Conservation (phyloP, 2,329 filamentous ascomycete genomes). For the Penicillium sp. region DNA sequence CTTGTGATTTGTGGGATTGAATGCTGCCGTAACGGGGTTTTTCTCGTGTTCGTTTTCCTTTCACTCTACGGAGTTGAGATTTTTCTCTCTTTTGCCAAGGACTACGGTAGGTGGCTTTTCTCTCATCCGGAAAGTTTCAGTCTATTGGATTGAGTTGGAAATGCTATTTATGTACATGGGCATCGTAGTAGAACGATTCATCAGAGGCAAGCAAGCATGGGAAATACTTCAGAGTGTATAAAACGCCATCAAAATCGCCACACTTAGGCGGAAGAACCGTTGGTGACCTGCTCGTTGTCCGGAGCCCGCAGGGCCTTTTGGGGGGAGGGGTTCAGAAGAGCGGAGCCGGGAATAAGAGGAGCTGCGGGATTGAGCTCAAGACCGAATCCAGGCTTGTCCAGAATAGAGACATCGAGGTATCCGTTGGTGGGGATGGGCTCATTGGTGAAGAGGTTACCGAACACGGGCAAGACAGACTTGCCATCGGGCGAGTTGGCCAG, state of each 20-base stretch:
- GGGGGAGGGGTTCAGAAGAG: conserved; percentile 71
- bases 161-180: conserved; percentile 27
- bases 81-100: too few relatives aligned
- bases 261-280: conserved; percentile 21
- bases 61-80: too few relatives aligned
- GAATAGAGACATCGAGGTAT: conserved; percentile 74
- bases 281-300: conserved; percentile 28
- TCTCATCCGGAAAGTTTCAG: conserved; percentile 11
- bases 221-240: conserved; percentile 5
- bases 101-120: not conserved
- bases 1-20: conserved; percentile 6
- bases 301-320: conserved; percentile 49
- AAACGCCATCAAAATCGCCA: conserved; percentile 1
- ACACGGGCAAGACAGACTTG: conserved; percentile 86
- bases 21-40: not conserved
- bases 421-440: conserved; percentile 87
- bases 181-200: conserved; percentile 12
- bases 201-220: conserved; percentile 8
- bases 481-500: conserved; percentile 91
- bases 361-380: conserved; percentile 82
- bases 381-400: conserved; percentile 91
- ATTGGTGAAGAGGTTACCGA: conserved; percentile 86
- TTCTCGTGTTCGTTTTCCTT: too few relatives aligned
- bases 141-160: conserved; percentile 17
- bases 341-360: conserved; percentile 75